Base-by-base conservation (phyloP, 345 rosid genomes). In the Orychophragmus violaceus region DNA sequence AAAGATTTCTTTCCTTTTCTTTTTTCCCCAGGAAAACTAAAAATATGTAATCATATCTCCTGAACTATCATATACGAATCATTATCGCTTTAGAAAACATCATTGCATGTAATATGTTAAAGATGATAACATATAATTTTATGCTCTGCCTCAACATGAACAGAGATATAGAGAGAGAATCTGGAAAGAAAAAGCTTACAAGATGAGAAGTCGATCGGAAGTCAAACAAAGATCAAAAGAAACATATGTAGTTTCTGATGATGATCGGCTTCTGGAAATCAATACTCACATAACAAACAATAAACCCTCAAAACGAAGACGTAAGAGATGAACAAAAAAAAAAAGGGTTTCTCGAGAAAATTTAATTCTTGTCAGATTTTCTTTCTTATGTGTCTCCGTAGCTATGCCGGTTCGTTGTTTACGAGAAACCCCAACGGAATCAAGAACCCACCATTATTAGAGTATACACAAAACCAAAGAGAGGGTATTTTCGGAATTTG, bases 81-180 rank as follows among this genome's bases (percentile, higher is more conserved):
- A 71, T 55, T 33, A 22, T 23, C 5, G 14, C 61, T 66, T 57
- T 28, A 30, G n/a, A 58, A 39, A 64, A 14, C 37, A 73, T 73
- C 72, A 66, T 59, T 73, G 72, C 77, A 73, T 73, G 77, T 67
- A 73, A 41, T 23, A 41, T 48, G 24, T 36, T 19, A 9, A 71
- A 44, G 45, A 70, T 33, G 36, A 54, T 39, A 19, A 27, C 12
- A 46, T 11, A 50, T 22, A 8, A 28, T 8, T 53, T 0, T 23
- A 30, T 32, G n/a, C 56, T 63, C 64, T 64, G 59, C 19, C n/a
- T n/a, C n/a, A 21, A 4, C 14, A 66, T 41, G 25, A 66, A 73
- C 61, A 63, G 59, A 64, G 70, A 72, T 12, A 63, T 1, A 53
- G 1, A 36, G 41, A 37, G 33, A 64, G 52, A 64, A 54, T 6